Conservation (phyloP, 805 yeast genomes). For the Myxozyma mucilagina region DNA sequence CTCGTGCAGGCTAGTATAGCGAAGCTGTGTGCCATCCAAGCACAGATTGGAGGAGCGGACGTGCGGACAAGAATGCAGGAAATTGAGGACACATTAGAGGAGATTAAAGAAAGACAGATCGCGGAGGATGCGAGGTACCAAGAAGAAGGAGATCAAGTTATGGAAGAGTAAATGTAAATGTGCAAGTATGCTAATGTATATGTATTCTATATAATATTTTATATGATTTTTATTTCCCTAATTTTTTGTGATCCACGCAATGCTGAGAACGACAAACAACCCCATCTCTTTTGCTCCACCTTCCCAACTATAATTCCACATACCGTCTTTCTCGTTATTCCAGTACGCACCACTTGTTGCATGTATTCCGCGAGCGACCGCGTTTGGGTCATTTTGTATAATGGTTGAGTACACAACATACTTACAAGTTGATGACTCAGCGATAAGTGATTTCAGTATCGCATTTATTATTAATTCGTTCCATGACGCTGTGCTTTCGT, state of each 20-base stretch:
- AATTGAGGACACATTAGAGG: conserved; percentile 4
- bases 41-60: conserved; percentile 24
- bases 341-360: conserved; percentile 35
- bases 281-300: conserved; percentile 21
- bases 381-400: conserved; percentile 20
- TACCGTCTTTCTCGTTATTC: conserved; percentile 31
- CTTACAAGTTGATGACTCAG: conserved; percentile 22
- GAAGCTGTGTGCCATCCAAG: conserved; percentile 61
- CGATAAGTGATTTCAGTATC: conserved; percentile 14
- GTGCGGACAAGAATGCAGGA: not conserved
- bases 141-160: not conserved
- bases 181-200: not conserved
- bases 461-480: conserved; percentile 17
- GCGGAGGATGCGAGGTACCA: conserved; percentile 5
- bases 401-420: conserved; percentile 33
- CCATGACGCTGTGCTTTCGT: conserved; percentile 15
- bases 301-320: conserved; percentile 24
- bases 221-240: not conserved
- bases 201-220: not conserved
- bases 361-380: conserved; percentile 22
- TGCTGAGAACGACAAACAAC: conserved; percentile 27
- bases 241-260: conserved; percentile 30
- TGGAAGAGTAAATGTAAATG: not conserved
- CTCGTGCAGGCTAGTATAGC: conserved; percentile 68
- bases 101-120: conserved; percentile 7